Conservation (phyloP, 2,329 filamentous ascomycete genomes). For the Lasiodiplodia sp. region DNA sequence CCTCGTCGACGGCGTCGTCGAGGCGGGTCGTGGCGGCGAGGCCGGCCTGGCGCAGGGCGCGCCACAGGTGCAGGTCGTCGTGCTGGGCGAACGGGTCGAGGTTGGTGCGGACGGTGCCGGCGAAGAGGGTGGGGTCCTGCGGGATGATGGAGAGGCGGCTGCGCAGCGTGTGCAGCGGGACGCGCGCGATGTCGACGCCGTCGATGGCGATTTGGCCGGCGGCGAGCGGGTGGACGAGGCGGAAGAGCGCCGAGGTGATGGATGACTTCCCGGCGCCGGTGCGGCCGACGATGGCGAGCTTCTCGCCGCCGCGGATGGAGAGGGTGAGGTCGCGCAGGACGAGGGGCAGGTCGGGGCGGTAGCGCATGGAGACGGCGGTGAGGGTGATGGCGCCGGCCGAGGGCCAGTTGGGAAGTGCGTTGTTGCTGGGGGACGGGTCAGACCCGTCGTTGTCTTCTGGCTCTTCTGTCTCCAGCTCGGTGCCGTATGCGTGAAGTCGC, state of each 20-base stretch:
- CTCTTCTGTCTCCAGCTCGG: conserved; percentile 84
- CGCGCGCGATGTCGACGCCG: conserved; percentile 67
- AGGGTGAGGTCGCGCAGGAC: conserved; percentile 63
- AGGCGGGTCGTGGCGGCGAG: conserved; percentile 75
- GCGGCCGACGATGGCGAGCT: conserved; percentile 80
- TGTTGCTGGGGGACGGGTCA: conserved; percentile 70
- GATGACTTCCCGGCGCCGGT: conserved; percentile 85
- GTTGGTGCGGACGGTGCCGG: conserved; percentile 79
- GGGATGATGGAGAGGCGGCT: conserved; percentile 83
- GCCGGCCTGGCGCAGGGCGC: conserved; percentile 77
- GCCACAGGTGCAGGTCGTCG: conserved; percentile 79
- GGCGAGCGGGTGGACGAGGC: conserved; percentile 61
- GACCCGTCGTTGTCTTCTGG: conserved; percentile 52
- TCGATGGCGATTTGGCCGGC: conserved; percentile 58
- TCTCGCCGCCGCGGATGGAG: conserved; percentile 76
- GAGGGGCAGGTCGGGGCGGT: conserved; percentile 56
- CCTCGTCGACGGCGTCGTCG: conserved; percentile 86
- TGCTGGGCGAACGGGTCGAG: conserved; percentile 83
- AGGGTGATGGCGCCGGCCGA: conserved; percentile 74
- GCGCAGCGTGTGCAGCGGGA: conserved; percentile 77
- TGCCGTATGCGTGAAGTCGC: conserved; percentile 88
- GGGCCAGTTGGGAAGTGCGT: conserved; percentile 82
- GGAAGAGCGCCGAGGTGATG: conserved; percentile 84
- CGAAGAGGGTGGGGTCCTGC: conserved; percentile 84
- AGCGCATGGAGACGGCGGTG: conserved; percentile 59